Evolutionary conservation across 2,329 filamentous ascomycete species (phyloP).

Genomic region (Lasiodiplodia sp.): DNA sequence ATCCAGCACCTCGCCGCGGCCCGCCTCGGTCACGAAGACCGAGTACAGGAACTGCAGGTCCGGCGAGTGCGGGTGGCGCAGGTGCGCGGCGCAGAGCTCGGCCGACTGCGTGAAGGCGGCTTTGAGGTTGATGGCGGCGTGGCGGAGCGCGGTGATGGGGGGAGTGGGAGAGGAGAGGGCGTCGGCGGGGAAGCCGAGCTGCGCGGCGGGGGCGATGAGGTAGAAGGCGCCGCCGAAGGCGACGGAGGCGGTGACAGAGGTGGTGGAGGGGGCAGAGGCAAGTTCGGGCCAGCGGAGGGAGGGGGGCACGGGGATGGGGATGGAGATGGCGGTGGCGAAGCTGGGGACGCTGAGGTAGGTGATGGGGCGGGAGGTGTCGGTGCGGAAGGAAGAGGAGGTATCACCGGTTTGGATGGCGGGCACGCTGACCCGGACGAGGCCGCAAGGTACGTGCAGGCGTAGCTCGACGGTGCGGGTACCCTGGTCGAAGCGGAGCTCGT

Average conservation of each 20-base stretch:
- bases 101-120: conserved; percentile 34
- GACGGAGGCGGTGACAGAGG: background rate
- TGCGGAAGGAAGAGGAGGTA: conserved; percentile 32
- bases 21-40: conserved; percentile 49
- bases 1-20: conserved; percentile 31
- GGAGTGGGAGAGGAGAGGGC: conserved; percentile 18
- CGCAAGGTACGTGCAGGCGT: conserved; percentile 55
- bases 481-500: conserved; percentile 35
- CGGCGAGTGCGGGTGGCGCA: conserved; percentile 42
- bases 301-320: conserved; percentile 42
- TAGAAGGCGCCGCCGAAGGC: conserved; percentile 57
- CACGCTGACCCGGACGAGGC: conserved; percentile 51
- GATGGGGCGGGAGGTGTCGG: conserved; percentile 49
- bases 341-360: conserved; percentile 53
- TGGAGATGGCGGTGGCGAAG: conserved; percentile 46
- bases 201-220: conserved; percentile 45
- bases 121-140: conserved; percentile 46
- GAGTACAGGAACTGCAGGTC: conserved; percentile 51
- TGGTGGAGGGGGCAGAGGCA: background rate
- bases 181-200: conserved; percentile 48
- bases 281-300: conserved; percentile 51
- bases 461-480: conserved; percentile 41
- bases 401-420: conserved; percentile 36
- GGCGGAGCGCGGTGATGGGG: conserved; percentile 34
- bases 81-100: conserved; percentile 34